phyloP scores from a whole-genome alignment of 352 stramenopile species.

The Globisporangium carolinianum region DNA sequence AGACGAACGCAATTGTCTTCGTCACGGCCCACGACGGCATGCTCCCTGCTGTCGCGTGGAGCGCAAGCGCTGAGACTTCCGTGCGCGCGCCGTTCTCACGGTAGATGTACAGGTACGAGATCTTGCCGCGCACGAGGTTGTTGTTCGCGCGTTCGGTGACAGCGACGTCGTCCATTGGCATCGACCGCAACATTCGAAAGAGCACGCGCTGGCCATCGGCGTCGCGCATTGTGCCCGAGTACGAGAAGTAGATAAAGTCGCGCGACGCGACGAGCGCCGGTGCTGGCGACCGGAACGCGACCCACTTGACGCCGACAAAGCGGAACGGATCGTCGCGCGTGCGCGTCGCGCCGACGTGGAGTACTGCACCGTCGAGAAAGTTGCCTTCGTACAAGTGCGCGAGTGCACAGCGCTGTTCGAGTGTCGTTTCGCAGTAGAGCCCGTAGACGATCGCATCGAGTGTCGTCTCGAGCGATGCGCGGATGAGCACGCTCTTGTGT shows the following conservation, averaged over 20 bases:
- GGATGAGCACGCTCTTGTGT: conserved; percentile 16
- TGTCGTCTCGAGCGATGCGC: conserved; percentile 28
- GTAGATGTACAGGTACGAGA: conserved; percentile 32
- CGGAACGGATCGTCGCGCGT: conserved; percentile 31
- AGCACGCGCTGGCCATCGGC: conserved; percentile 29
- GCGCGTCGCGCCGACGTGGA: conserved; percentile 26
- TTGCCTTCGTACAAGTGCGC: conserved; percentile 39
- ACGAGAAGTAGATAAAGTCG: conserved; percentile 38
- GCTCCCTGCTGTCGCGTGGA: conserved; percentile 26
- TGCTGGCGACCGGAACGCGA: conserved; percentile 29
- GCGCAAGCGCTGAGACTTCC: conserved; percentile 23
- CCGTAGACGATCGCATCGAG: conserved; percentile 40
- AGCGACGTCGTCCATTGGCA: conserved; percentile 30
- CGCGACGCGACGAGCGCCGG: conserved; percentile 27
- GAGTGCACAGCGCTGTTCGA: conserved; percentile 23
- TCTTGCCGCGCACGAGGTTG: conserved; percentile 30
- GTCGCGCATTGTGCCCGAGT: conserved; percentile 26
- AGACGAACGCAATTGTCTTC: conserved; percentile 34
- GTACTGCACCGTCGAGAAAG: conserved; percentile 38
- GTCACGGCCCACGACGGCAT: conserved; percentile 28
- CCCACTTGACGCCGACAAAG: conserved; percentile 43
- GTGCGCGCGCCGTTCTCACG: conserved; percentile 25
- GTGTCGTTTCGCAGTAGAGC: conserved; percentile 30
- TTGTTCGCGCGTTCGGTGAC: conserved; percentile 20
- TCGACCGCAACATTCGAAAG: conserved; percentile 27